phyloP scores from a whole-genome alignment of 768 basidiomycete species.

The Hygrophorus russula region DNA sequence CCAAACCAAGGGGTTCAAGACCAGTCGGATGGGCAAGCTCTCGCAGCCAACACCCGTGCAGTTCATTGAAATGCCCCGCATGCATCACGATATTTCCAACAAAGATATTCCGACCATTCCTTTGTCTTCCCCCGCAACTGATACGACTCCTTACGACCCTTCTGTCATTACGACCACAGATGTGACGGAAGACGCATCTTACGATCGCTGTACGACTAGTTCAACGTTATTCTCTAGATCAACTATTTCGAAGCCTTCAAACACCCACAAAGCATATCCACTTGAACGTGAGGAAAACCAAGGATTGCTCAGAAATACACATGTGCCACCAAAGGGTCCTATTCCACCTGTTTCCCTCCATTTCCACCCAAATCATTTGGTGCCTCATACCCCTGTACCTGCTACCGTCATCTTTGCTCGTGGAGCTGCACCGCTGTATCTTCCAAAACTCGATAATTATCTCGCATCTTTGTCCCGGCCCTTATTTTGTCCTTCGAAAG shows the following conservation, averaged over 20 bases:
- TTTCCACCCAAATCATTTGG: neutral
- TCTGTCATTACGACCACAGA: conserved; percentile 1
- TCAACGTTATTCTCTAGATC: neutral
- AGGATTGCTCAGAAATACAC: neutral
- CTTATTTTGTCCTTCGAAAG: conserved; percentile 22
- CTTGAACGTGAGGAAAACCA: neutral
- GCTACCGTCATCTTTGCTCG: conserved; percentile 47
- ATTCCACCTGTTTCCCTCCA: neutral
- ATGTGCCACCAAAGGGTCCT: neutral
- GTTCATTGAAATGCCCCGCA: conserved; percentile 11
- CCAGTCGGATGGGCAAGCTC: conserved; percentile 1
- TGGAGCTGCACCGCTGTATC: conserved; percentile 43
- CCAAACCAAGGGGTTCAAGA: neutral
- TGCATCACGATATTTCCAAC: neutral
- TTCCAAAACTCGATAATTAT: conserved; percentile 52
- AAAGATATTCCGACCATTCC: neutral
- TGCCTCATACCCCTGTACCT: conserved; percentile 36
- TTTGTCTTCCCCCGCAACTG: neutral
- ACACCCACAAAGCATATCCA: neutral
- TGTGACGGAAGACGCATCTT: neutral
- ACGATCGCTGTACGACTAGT: neutral
- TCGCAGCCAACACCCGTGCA: conserved; percentile 14
- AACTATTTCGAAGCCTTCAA: neutral
- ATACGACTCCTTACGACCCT: neutral
- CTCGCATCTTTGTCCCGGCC: conserved; percentile 38